Evolutionary conservation across 768 basidiomycete species (phyloP).

Genomic region (Lentinula aciculospora): DNA sequence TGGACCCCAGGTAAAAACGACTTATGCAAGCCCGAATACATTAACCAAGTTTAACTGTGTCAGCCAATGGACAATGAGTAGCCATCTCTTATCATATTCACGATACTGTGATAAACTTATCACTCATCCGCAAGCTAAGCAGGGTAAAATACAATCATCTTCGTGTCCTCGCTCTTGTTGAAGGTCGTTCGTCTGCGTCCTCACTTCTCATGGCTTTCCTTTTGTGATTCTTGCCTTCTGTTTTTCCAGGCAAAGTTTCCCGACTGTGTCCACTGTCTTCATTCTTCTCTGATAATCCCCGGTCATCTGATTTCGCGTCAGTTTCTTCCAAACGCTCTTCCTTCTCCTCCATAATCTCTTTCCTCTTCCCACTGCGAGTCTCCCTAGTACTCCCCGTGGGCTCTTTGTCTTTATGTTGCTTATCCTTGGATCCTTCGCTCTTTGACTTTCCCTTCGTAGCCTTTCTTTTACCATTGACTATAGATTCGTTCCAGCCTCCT

Average conservation of each 20-base stretch:
- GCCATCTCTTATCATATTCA: neutral
- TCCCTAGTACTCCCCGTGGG: neutral
- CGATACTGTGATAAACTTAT: too few relatives aligned
- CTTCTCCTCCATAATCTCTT: constrained; percentile 7
- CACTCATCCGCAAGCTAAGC: neutral
- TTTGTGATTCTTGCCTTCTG: neutral
- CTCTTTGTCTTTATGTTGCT: neutral
- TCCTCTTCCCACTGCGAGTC: neutral
- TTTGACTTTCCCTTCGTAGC: neutral
- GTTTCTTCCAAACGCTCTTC: constrained; percentile 12
- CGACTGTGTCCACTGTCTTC: neutral
- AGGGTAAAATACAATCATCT: neutral
- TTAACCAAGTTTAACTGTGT: neutral
- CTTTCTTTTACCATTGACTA: constrained; percentile 22
- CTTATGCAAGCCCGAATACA: neutral
- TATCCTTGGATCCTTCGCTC: neutral
- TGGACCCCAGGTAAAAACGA: neutral
- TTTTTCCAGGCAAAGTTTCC: neutral
- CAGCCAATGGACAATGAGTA: neutral
- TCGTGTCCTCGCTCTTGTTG: constrained; percentile 1
- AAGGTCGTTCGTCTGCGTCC: neutral
- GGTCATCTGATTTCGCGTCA: neutral
- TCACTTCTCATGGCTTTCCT: neutral
- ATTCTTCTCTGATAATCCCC: neutral
- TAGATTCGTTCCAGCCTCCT: constrained; percentile 72